Evolutionary conservation across 345 rosid genomes (phyloP), one percentile per base, ranked within the genome.

Genomic region (Kandelia obovata): DNA sequence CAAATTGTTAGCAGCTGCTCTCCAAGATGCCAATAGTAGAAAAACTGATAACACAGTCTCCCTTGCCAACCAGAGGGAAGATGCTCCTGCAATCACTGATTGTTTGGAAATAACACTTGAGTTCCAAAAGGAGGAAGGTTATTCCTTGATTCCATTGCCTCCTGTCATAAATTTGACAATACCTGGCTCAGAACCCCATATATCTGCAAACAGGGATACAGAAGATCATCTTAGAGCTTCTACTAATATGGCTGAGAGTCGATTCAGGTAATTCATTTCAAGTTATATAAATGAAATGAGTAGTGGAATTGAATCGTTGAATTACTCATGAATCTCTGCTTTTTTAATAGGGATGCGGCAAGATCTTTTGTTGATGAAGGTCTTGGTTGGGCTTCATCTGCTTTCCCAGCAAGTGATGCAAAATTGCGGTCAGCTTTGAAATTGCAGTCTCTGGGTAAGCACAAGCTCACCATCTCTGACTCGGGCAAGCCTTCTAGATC

Each of bases 81-180:
- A 75, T 80, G 75, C 70, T 63, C 73, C 82, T 49, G 67, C 71
- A 30, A 67, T 55, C 59, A 68, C 68, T 58, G 90, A 85, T 73
- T 70, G 69, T 68, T 72, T 96, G 71, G 92, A 92, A 53, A 8
- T 92, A 65, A 89, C 87, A 17, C 82, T 96, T 75, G 92, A 96
- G 80, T 83, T 96, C 70, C 83, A 73, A 70, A 70, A 55, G 71
- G 90, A 81, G 71, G 71, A 62, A 52, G 79, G 62, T 73, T 90
- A 86, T 62, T 62, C 78, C 57, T 34, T 59, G 71, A 31, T 69
- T 76, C 81, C 79, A 23, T 80, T 92, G 58, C 92, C 96, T 55
- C 82, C 87, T 47, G 61, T 80, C 52, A 65, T 96, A 67, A 81
- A 69, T 73, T 53, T 96, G 73, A 84, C 86, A 61, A 76, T 96